A percentile compares a stretch with the other conserved stretches of the same genome.
Evolutionary conservation across 2,329 filamentous ascomycete genomes (phyloP).

Genomic region (Exophiala xenobiotica): DNA sequence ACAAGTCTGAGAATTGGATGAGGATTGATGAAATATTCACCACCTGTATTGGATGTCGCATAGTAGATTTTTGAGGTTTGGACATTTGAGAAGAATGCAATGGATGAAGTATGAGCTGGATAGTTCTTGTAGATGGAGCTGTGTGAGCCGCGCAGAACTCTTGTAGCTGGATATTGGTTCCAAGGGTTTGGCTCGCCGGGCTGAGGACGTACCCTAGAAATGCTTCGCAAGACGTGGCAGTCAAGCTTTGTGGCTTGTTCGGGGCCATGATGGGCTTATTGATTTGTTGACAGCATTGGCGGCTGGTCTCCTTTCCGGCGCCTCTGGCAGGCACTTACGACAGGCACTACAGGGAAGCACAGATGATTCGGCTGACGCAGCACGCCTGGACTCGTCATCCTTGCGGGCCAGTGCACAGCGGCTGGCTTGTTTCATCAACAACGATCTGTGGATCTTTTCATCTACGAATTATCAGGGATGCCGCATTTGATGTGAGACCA

Average conservation of each 20-base stretch:
- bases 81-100: too few species aligned
- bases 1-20: slow-evolving; percentile 24
- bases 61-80: background rate
- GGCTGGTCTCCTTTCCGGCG: background rate
- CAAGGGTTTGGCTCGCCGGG: too few species aligned
- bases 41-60: too few species aligned
- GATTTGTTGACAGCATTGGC: background rate
- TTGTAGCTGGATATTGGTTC: background rate
- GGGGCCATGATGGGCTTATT: background rate
- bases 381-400: slow-evolving; percentile 1
- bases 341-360: background rate
- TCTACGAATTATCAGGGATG: too few species aligned
- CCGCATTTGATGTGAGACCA: too few species aligned
- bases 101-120: too few species aligned
- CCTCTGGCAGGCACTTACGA: background rate
- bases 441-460: background rate
- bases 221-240: background rate
- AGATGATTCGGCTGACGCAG: background rate
- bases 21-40: too few species aligned
- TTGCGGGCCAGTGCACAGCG: background rate
- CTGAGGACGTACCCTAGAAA: too few species aligned
- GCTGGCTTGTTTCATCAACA: slow-evolving; percentile 1
- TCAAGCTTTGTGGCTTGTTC: slow-evolving; percentile 2
- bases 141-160: too few species aligned
- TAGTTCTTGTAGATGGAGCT: too few species aligned